Conservation (phyloP, 768 basidiomycete species). For the Scleroderma citrinum region DNA sequence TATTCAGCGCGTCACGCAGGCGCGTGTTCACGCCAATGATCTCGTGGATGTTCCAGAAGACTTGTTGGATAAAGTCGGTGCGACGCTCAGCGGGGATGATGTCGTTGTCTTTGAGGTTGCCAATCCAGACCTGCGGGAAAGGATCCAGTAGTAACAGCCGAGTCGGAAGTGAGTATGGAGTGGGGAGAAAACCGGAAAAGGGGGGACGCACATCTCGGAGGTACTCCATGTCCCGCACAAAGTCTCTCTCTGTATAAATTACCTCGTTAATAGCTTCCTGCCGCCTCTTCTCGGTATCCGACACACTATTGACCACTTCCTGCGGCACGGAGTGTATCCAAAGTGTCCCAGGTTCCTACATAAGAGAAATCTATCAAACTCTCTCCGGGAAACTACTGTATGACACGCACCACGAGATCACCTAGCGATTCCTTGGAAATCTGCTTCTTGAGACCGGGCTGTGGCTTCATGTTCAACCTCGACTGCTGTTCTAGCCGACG, state of each 20-base stretch:
- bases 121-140: constrained; percentile 72
- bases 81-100: constrained; percentile 73
- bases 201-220: constrained; percentile 73
- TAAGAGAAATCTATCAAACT: constrained; percentile 21
- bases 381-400: neutral
- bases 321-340: constrained; percentile 97
- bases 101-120: constrained; percentile 68
- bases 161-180: neutral
- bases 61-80: constrained; percentile 84
- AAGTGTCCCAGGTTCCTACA: constrained; percentile 70
- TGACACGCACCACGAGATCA: constrained; percentile 57
- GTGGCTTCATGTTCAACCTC: constrained; percentile 87
- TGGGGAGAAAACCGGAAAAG: constrained; percentile 3
- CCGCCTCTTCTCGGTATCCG: constrained; percentile 88
- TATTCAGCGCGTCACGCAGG: constrained; percentile 89
- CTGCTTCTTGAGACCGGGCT: constrained; percentile 83
- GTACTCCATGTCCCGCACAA: constrained; percentile 97
- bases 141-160: neutral
- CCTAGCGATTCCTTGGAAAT: constrained; percentile 76
- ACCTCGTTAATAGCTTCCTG: constrained; percentile 99
- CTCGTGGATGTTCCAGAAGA: constrained; percentile 97
- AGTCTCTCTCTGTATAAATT: constrained; percentile 89
- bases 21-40: constrained; percentile 88
- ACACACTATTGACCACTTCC: constrained; percentile 89
- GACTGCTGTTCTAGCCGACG: constrained; percentile 92